Evolutionary conservation across 1,284 basidiomycete genomes (phyloP), one percentile per base, ranked within the genome.

Genomic region (Malassezia nana): DNA sequence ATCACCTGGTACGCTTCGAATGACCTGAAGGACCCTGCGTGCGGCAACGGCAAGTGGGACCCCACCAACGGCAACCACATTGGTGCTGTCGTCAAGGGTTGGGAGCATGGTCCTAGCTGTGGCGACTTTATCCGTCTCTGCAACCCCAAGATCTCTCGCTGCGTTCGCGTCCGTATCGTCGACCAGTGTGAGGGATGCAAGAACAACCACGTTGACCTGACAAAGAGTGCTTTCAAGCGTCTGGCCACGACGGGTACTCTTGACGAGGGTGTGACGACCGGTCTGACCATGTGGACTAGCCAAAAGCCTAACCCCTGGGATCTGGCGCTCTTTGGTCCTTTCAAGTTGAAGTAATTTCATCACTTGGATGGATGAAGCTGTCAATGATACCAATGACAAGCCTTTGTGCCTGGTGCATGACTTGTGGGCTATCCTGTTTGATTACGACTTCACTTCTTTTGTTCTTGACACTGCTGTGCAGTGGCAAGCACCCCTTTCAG

Each of bases 41-140:
- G 69, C 57, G 64, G 66, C 24, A 55, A 64, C 45, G 67, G 63
- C 26, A 52, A 20, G 13, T 72, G 67, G 67, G 59, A 66, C 38
- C 69, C 69, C 28, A 52, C 30, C 2, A 67, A 65, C 61, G 45
- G 22, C 42, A 55, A 55, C 47, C 69, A 70, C 60, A 67, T 72
- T 41, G 69, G 66, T 18, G 67, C 69, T 25, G 61, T 70, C 7
- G 48, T 61, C 29, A 60, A 58, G 28, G 29, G 54, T 24, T 71
- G 66, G 63, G 29, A 50, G 9, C 35, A 52, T 26, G 65, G 66
- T 6, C 64, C 66, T 3, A 46, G 62, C 50, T 72, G 69, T 40
- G 69, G 69, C 22, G 62, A 72, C 42, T 72, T 72, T 40, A 59
- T 72, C 31, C 62, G 69, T 50, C 60, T 67, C 18, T 68, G 69